Evolutionary conservation across 371 early-diverging fungal species (phyloP).

Genomic region (Saksenaea vasiformis): DNA sequence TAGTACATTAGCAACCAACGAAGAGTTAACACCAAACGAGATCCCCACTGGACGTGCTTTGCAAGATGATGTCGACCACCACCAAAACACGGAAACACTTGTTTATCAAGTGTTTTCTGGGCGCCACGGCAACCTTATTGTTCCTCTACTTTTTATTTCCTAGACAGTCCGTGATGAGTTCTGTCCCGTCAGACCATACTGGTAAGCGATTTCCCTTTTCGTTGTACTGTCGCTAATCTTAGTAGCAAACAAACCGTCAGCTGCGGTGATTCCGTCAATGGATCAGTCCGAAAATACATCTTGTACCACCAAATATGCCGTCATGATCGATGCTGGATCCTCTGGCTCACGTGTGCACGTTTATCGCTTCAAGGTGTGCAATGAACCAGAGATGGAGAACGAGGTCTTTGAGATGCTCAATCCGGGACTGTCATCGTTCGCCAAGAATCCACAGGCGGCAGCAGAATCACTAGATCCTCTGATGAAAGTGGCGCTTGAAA

Average conservation of each 20-base stretch:
- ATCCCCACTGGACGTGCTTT: background rate
- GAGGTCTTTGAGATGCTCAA: slow-evolving; percentile 86
- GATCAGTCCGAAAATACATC: slow-evolving; percentile 23
- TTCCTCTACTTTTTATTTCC: slow-evolving; percentile 25
- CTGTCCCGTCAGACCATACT: background rate
- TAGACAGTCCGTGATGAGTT: background rate
- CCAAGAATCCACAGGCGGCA: slow-evolving; percentile 71
- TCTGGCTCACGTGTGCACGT: slow-evolving; percentile 97
- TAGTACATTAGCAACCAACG: background rate
- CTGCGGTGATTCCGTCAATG: background rate
- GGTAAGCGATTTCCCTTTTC: slow-evolving; percentile 1
- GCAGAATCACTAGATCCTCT: slow-evolving; percentile 82
- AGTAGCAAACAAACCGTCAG: background rate
- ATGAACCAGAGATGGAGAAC: slow-evolving; percentile 68
- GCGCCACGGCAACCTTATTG: slow-evolving; percentile 11
- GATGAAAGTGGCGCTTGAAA: slow-evolving; percentile 73
- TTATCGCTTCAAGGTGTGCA: slow-evolving; percentile 89
- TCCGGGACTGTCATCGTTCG: slow-evolving; percentile 85
- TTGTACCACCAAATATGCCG: slow-evolving; percentile 66
- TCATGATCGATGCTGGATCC: slow-evolving; percentile 96
- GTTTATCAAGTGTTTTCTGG: slow-evolving; percentile 12
- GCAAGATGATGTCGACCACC: slow-evolving; percentile 15
- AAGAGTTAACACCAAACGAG: background rate
- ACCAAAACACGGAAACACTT: slow-evolving; percentile 26
- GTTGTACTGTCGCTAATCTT: background rate